Conservation (phyloP, 2,329 filamentous ascomycete genomes). For the Paraphaeosphaeria minitans region DNA sequence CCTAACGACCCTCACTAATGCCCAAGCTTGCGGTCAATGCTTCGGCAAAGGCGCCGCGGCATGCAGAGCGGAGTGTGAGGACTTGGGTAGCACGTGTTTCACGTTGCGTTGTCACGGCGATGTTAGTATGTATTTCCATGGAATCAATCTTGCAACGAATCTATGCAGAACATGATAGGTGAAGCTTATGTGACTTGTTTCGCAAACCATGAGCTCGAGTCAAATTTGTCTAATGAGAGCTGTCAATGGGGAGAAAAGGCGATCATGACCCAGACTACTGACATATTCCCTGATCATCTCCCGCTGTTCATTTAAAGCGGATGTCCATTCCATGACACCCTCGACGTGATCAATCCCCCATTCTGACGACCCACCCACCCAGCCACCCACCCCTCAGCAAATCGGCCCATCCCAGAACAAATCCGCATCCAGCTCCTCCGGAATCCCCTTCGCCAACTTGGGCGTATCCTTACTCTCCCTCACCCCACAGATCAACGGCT, state of each 20-base stretch:
- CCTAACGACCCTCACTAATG: not conserved
- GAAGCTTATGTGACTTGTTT: too few relatives aligned
- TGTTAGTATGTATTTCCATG: not conserved
- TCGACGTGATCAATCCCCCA: not conserved
- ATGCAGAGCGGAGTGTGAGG: conserved; percentile 10
- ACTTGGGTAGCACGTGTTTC: conserved; percentile 7
- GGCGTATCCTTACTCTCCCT: conserved; percentile 21
- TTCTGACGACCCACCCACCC: not conserved
- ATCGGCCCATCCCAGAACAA: conserved; percentile 39
- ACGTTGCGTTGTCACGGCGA: conserved; percentile 4
- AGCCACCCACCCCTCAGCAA: conserved; percentile 15
- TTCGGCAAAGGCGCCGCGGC: conserved; percentile 8
- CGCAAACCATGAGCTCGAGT: too few relatives aligned
- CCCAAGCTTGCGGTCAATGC: conserved; percentile 9
- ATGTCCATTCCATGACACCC: too few relatives aligned
- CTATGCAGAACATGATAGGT: too few relatives aligned
- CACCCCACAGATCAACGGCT: conserved; percentile 5
- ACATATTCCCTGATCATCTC: too few relatives aligned
- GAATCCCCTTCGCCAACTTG: conserved; percentile 36
- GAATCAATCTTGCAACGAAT: too few relatives aligned
- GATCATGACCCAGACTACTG: too few relatives aligned
- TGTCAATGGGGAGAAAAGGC: too few relatives aligned
- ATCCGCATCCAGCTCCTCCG: conserved; percentile 34
- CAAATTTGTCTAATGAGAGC: too few relatives aligned
- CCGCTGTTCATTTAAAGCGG: too few relatives aligned